These are phyloP conservation scores for Beta vulgaris DNA, from an alignment of 148 eudicot species.

Conservation along the genomic window DNA sequence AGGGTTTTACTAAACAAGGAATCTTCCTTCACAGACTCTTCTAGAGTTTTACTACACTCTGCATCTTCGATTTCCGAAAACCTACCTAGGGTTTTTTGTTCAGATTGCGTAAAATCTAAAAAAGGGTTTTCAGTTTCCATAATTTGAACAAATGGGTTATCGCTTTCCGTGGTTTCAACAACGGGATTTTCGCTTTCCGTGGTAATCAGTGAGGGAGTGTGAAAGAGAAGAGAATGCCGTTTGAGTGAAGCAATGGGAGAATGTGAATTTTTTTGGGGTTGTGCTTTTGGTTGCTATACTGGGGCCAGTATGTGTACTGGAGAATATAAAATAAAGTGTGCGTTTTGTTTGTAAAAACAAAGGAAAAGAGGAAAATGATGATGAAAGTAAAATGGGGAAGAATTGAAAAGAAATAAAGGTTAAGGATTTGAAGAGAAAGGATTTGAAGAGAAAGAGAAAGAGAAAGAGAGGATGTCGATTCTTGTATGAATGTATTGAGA, in stretches of 20 bases:
- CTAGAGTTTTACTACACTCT: background rate
- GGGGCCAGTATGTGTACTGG: conserved; percentile 9
- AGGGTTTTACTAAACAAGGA: background rate
- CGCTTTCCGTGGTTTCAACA: background rate
- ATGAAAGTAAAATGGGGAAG: no score
- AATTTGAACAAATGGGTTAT: no score
- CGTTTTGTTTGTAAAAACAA: background rate
- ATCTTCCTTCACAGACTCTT: background rate
- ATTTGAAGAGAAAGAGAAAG: no score
- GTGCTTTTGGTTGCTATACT: conserved; percentile 9
- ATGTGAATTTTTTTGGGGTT: background rate
- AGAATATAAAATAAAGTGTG: no score
- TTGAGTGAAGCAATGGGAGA: conserved; percentile 38
- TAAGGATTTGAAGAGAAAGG: no score
- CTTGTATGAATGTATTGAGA: no score
- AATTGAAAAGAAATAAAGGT: no score
- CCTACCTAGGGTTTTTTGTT: conserved; percentile 6
- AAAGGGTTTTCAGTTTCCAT: conserved; percentile 8
- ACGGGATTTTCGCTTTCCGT: conserved; percentile 4
- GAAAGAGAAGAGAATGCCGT: conserved; percentile 39
- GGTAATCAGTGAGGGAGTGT: background rate
- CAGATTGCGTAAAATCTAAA: conserved; percentile 4
- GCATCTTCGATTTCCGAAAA: background rate
- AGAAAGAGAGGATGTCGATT: no score
- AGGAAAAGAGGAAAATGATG: background rate